A percentile compares a stretch with the other conserved stretches of the same genome.
Evolutionary conservation across 805 yeast species (phyloP).

Genomic region (Nakazawaea pomicola): DNA sequence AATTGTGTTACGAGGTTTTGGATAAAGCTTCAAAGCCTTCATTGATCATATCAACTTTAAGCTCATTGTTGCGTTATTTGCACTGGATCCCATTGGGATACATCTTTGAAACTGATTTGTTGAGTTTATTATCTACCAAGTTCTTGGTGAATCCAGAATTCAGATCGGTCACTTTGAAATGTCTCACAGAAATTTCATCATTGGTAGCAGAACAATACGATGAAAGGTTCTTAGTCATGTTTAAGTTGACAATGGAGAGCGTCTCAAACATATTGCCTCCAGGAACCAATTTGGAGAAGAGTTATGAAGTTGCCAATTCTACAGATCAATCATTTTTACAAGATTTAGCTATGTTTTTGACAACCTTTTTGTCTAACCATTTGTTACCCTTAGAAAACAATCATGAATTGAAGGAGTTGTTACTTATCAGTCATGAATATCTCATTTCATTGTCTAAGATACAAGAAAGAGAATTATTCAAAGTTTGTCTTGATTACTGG

Average conservation of each 20-base stretch:
- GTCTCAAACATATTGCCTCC: constrained; percentile 67
- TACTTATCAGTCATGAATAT: constrained; percentile 72
- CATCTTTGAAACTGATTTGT: constrained; percentile 81
- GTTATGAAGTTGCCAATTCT: constrained; percentile 71
- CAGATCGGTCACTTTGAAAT: constrained; percentile 80
- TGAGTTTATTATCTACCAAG: constrained; percentile 66
- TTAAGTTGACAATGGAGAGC: constrained; percentile 68
- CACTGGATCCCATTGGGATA: constrained; percentile 94
- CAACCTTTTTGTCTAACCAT: constrained; percentile 79
- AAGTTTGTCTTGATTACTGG: constrained; percentile 96
- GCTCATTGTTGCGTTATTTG: constrained; percentile 75
- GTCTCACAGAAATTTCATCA: constrained; percentile 86
- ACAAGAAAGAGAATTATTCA: constrained; percentile 94
- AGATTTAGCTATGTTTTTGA: constrained; percentile 89
- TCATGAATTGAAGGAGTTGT: constrained; percentile 49
- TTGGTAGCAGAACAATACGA: constrained; percentile 52
- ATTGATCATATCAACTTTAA: constrained; percentile 77
- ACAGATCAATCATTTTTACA: constrained; percentile 91
- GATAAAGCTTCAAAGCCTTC: constrained; percentile 86
- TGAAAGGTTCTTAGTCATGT: constrained; percentile 60
- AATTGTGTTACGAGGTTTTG: constrained; percentile 87
- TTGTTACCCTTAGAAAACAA: constrained; percentile 58
- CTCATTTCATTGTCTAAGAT: constrained; percentile 81
- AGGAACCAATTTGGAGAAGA: constrained; percentile 60
- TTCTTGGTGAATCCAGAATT: constrained; percentile 76